phyloP scores from a whole-genome alignment of 768 basidiomycete species.

The Phaffia tasmanica region DNA sequence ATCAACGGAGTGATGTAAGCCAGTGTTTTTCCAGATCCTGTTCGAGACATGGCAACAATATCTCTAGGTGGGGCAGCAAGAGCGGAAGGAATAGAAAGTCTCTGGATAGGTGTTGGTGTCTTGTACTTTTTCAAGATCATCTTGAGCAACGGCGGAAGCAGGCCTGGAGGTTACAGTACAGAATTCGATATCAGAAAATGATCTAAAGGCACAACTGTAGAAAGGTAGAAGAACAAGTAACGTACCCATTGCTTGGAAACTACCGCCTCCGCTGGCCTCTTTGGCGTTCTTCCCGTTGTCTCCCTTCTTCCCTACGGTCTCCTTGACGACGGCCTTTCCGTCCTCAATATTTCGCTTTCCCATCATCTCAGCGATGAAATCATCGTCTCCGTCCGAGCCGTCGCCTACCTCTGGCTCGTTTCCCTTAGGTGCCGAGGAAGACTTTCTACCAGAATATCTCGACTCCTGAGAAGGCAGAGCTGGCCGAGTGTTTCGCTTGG shows the following conservation, averaged over 20 bases:
- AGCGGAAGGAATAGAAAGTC: constrained; percentile 73
- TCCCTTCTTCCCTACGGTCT: constrained; percentile 45
- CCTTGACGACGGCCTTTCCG: constrained; percentile 66
- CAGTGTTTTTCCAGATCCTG: constrained; percentile 93
- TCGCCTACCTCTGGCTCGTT: constrained; percentile 27
- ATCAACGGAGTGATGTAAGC: constrained; percentile 90
- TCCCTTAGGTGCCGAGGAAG: constrained; percentile 11
- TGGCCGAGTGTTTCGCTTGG: not conserved
- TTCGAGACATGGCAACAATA: constrained; percentile 95
- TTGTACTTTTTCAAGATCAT: constrained; percentile 87
- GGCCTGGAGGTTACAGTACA: constrained; percentile 44
- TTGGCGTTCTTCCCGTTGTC: constrained; percentile 58
- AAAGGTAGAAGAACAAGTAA: no score
- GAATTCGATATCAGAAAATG: not conserved
- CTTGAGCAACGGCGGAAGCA: constrained; percentile 70
- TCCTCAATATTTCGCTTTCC: constrained; percentile 59
- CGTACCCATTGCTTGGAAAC: constrained; percentile 73
- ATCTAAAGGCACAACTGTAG: no score
- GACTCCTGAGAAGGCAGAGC: no score
- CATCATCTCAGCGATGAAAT: constrained; percentile 60
- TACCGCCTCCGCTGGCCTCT: constrained; percentile 78
- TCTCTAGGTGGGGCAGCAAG: constrained; percentile 75
- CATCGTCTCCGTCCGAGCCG: constrained; percentile 48
- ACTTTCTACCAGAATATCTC: no score
- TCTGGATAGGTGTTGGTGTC: constrained; percentile 91